Evolutionary conservation across 352 stramenopile genomes (phyloP).

Genomic region (Stramenopiles sp.): DNA sequence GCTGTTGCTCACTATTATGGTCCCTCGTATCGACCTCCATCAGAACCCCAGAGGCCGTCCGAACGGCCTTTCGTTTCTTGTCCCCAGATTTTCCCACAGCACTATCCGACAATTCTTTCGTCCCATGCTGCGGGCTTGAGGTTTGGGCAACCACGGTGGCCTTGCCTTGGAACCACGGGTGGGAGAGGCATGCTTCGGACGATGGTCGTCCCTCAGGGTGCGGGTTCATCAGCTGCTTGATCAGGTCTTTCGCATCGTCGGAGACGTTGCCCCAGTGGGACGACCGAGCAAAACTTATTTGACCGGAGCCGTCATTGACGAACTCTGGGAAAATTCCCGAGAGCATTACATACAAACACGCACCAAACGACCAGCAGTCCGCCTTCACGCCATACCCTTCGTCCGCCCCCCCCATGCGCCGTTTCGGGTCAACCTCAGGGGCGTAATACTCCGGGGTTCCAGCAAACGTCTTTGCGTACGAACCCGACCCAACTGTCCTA

Average conservation of each 20-base stretch:
- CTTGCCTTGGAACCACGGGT: no score
- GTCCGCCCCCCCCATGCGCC: conserved; percentile 20
- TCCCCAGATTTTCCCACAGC: no score
- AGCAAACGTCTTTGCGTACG: conserved; percentile 31
- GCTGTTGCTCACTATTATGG: no score
- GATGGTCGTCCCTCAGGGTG: no score
- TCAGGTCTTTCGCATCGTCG: conserved; percentile 10
- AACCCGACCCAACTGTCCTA: conserved; percentile 28
- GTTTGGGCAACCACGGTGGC: no score
- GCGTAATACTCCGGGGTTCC: conserved; percentile 32
- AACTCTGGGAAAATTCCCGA: conserved; percentile 33
- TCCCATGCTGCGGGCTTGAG: no score
- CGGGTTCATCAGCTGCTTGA: conserved; percentile 8
- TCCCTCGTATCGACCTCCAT: no score
- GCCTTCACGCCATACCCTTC: conserved; percentile 30
- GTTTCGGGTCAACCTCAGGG: conserved; percentile 28
- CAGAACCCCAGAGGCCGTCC: no score
- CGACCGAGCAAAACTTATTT: no score
- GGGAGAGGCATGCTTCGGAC: no score
- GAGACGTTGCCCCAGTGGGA: background rate
- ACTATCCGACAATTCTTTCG: no score
- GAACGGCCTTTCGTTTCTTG: no score
- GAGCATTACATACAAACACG: conserved; percentile 35
- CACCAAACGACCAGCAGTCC: conserved; percentile 32
- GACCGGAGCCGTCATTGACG: conserved; percentile 10